A percentile compares a stretch with the other conserved stretches of the same genome.
Evolutionary conservation across 106 monocot species (phyloP).

Genomic region (Dendrobium officinale): DNA sequence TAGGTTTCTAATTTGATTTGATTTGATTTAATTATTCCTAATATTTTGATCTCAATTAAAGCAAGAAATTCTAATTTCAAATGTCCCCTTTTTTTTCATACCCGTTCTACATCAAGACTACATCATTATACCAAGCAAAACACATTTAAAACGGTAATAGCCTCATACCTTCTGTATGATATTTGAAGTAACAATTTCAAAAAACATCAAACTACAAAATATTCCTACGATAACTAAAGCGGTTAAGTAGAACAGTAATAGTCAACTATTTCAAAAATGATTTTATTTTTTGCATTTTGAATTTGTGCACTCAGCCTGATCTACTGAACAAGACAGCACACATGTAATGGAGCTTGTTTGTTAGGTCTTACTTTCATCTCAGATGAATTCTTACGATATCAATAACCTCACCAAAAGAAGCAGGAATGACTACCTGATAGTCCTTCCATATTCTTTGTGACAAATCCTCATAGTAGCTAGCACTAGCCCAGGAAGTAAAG

Average conservation of each 20-base stretch:
- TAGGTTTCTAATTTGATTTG: too few species aligned
- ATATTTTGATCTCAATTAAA: too few species aligned
- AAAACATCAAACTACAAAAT: neutral
- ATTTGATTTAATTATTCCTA: too few species aligned
- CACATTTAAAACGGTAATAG: neutral
- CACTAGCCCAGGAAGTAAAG: slow-evolving; percentile 78
- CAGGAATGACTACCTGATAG: slow-evolving; percentile 48
- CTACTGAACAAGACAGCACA: neutral
- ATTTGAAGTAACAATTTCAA: neutral
- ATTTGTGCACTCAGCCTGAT: neutral
- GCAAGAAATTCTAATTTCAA: too few species aligned
- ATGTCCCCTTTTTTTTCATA: too few species aligned
- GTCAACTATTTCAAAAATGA: neutral
- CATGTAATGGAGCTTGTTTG: neutral
- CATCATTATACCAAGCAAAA: neutral
- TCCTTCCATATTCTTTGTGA: slow-evolving; percentile 48
- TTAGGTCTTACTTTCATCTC: neutral
- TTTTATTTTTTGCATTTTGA: neutral
- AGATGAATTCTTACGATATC: slow-evolving; percentile 1
- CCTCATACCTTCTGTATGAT: neutral
- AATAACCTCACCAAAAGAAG: neutral
- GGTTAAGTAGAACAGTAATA: neutral
- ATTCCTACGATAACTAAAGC: neutral
- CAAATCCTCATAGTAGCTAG: slow-evolving; percentile 71
- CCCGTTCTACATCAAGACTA: neutral